phyloP scores from a whole-genome alignment of 2,329 filamentous ascomycete genomes.

The Calycina herbarum region DNA sequence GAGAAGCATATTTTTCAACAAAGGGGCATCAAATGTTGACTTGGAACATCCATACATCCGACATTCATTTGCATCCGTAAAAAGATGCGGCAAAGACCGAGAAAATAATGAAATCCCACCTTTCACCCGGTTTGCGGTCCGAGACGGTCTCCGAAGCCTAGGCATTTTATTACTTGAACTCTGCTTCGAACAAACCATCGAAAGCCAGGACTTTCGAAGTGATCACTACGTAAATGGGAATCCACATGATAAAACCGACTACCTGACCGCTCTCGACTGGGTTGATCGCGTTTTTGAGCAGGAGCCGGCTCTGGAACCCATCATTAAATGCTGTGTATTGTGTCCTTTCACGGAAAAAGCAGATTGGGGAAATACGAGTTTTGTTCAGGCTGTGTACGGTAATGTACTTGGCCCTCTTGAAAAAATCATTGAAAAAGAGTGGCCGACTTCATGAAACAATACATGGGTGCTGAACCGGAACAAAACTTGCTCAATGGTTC shows the following conservation, averaged over 20 bases:
- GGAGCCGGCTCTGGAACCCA: constrained; percentile 23
- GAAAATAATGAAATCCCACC: neutral
- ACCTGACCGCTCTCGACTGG: constrained; percentile 28
- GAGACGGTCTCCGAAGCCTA: constrained; percentile 23
- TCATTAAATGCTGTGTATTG: constrained; percentile 28
- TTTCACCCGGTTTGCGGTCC: constrained; percentile 11
- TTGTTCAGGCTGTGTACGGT: constrained; percentile 29
- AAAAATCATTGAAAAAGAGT: neutral
- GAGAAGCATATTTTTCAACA: constrained; percentile 29
- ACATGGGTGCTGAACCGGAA: too few species aligned
- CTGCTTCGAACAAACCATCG: constrained; percentile 31
- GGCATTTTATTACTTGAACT: constrained; percentile 33
- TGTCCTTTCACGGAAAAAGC: constrained; percentile 27
- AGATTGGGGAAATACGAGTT: constrained; percentile 27
- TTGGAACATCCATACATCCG: constrained; percentile 27
- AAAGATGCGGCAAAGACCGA: neutral
- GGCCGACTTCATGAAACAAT: neutral
- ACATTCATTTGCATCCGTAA: constrained; percentile 18
- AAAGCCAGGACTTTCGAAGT: constrained; percentile 19
- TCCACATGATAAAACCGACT: constrained; percentile 22
- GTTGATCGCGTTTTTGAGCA: constrained; percentile 26
- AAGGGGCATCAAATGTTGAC: constrained; percentile 16
- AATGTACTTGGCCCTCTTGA: constrained; percentile 25
- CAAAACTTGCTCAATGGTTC: too few species aligned
- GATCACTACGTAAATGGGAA: constrained; percentile 17